Conservation (phyloP, 352 stramenopile genomes). For the Phytopythium vexans region DNA sequence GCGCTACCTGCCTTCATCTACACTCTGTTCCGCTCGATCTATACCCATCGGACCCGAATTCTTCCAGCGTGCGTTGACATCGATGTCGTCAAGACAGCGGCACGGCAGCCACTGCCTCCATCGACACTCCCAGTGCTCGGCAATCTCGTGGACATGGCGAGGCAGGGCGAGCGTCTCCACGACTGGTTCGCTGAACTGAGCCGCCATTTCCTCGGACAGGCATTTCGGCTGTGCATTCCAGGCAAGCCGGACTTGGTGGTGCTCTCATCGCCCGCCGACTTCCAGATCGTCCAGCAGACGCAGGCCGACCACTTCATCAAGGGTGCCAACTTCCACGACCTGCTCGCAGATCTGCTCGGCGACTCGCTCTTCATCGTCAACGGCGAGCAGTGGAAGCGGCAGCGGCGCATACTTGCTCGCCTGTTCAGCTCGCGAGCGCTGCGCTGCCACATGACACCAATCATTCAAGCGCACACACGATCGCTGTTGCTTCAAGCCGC, state of each 20-base stretch:
- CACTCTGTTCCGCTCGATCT: no score
- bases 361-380: constrained; percentile 7
- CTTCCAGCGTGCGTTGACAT: no score
- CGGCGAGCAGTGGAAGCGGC: constrained; percentile 20
- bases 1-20: no score
- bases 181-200: constrained; percentile 20
- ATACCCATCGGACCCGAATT: no score
- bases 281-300: constrained; percentile 4
- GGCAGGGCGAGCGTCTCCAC: constrained; percentile 22
- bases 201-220: no score
- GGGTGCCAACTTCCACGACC: constrained; percentile 1
- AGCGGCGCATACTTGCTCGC: constrained; percentile 12
- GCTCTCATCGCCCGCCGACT: constrained; percentile 2
- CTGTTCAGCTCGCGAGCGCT: constrained; percentile 10
- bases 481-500: constrained; percentile 13
- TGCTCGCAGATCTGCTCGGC: constrained; percentile 7
- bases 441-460: constrained; percentile 4
- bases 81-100: no score
- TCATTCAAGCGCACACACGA: constrained; percentile 17
- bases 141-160: constrained; percentile 14
- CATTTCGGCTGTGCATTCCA: constrained; percentile 19
- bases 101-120: neutral
- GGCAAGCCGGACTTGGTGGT: constrained; percentile 6
- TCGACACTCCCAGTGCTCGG: constrained; percentile 11
- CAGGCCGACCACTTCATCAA: constrained; percentile 8